These are phyloP conservation scores for Trichomonas vaginalis DNA, from an alignment of 208 protist genomes.

Conservation along the genomic window DNA sequence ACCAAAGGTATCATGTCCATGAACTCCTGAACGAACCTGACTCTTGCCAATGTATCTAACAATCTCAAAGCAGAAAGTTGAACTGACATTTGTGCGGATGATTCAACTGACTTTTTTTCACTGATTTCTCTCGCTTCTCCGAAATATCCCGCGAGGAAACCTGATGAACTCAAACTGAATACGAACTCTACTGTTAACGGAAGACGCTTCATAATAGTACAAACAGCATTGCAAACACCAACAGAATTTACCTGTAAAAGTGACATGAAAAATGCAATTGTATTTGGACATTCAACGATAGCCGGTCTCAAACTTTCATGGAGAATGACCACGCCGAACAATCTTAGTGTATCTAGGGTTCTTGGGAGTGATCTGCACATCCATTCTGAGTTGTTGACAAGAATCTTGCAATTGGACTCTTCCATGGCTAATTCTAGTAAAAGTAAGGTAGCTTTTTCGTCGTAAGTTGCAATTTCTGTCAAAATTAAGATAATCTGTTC, in stretches of 20 bases:
- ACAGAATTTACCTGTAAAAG: not conserved
- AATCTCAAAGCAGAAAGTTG: not conserved
- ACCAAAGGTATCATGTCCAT: not conserved
- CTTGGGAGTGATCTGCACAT: not conserved
- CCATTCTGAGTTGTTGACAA: not conserved
- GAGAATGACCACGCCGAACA: not conserved
- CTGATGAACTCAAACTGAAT: not conserved
- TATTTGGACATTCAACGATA: not conserved
- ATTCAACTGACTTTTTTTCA: too few species aligned
- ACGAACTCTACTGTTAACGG: not conserved
- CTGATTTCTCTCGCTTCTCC: not conserved
- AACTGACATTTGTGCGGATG: too few species aligned
- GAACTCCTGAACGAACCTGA: not conserved
- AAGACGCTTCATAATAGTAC: not conserved
- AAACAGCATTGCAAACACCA: not conserved
- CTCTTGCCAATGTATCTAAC: not conserved
- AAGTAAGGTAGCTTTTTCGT: not conserved
- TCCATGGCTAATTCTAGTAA: not conserved
- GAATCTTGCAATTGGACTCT: not conserved
- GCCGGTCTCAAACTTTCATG: not conserved
- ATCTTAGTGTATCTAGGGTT: not conserved
- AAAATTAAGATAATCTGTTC: not conserved
- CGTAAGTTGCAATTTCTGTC: not conserved
- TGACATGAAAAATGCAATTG: not conserved
- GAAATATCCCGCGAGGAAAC: not conserved